phyloP scores from a whole-genome alignment of 257 asterid genomes.

The Salvia miltiorrhiza region DNA sequence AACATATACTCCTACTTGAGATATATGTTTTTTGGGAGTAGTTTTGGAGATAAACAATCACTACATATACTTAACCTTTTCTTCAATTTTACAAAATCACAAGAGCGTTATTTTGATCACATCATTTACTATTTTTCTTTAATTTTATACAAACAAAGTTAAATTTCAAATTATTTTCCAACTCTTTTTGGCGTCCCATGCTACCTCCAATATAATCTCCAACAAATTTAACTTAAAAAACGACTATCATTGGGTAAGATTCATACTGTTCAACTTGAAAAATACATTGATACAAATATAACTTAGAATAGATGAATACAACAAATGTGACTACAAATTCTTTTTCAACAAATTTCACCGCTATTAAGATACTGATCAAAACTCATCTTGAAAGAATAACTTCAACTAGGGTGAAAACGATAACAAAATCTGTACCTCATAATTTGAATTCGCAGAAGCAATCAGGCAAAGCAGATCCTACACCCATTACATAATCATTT shows the following conservation, averaged over 20 bases:
- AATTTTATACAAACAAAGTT: too few species aligned
- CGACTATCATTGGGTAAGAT: background rate
- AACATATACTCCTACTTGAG: background rate
- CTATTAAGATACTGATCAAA: background rate
- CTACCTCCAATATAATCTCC: background rate
- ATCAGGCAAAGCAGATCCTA: conserved; percentile 88
- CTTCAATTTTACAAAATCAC: too few species aligned
- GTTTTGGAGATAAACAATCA: too few species aligned
- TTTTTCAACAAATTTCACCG: background rate
- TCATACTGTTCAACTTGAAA: background rate
- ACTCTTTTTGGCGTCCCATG: too few species aligned
- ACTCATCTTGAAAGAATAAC: conserved; percentile 4
- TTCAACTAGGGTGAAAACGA: background rate
- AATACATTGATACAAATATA: background rate
- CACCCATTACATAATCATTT: conserved; percentile 83
- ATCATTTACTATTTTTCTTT: too few species aligned
- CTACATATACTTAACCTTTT: too few species aligned
- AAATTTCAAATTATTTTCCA: too few species aligned
- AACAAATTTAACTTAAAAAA: background rate
- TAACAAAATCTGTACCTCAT: conserved; percentile 20
- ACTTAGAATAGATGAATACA: background rate
- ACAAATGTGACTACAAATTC: background rate
- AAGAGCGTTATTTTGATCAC: too few species aligned
- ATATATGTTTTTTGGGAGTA: too few species aligned
- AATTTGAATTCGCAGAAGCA: conserved; percentile 85